Evolutionary conservation across 768 basidiomycete genomes (phyloP).

Genomic region (Auricularia auricula-judae): DNA sequence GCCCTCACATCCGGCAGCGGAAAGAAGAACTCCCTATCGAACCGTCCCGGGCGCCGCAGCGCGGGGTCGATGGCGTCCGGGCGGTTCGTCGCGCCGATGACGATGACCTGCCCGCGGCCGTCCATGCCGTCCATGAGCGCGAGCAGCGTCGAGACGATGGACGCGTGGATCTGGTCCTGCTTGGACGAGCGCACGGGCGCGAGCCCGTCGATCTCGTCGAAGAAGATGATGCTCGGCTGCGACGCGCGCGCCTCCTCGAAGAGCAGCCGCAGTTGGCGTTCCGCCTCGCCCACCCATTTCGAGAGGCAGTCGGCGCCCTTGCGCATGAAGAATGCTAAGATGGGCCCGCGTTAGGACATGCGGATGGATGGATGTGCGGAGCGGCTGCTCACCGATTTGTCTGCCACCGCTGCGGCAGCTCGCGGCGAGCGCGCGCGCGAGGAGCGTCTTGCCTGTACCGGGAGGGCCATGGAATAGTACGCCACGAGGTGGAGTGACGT

Average conservation of each 20-base stretch:
- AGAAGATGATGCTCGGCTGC: conserved; percentile 97
- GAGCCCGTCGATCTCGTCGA: conserved; percentile 98
- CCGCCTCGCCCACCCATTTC: conserved; percentile 99
- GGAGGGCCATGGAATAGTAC: conserved; percentile 98
- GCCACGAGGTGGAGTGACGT: conserved; percentile 89
- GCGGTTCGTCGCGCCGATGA: conserved; percentile 73
- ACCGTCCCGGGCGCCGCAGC: conserved; percentile 83
- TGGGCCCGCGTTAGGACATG: too few relatives aligned
- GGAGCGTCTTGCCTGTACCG: conserved; percentile 93
- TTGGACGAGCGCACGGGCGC: conserved; percentile 98
- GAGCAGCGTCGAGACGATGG: conserved; percentile 89
- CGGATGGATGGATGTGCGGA: conserved; percentile 16
- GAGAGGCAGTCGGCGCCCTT: conserved; percentile 97
- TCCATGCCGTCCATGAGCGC: conserved; percentile 99
- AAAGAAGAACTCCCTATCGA: conserved; percentile 98
- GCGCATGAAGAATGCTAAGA: conserved; percentile 90
- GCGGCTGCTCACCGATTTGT: conserved; percentile 60
- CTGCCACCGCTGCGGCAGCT: conserved; percentile 81
- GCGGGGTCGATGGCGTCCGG: conserved; percentile 98
- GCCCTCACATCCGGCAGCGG: conserved; percentile 78
- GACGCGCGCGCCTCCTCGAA: conserved; percentile 91
- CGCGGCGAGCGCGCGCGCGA: conserved; percentile 89
- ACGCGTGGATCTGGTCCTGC: conserved; percentile 98
- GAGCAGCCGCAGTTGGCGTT: conserved; percentile 84
- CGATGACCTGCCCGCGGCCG: conserved; percentile 46